Evolutionary conservation across 2,329 filamentous ascomycete genomes (phyloP), one percentile per base, ranked within the genome.

Genomic region (Tricladium varicosporioides): DNA sequence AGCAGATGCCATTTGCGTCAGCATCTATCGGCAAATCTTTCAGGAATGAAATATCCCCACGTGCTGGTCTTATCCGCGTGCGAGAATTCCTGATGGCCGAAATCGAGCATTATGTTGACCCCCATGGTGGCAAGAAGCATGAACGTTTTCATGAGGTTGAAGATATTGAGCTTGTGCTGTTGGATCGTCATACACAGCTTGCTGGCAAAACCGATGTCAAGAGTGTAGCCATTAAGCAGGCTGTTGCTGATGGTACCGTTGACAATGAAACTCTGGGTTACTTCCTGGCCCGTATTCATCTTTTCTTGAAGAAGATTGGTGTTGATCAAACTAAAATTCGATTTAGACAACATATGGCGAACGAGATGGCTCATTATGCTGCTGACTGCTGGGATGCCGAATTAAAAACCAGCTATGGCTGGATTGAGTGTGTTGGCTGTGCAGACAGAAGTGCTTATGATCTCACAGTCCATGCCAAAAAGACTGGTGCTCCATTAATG

Each of bases 1-100:
- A 91, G 69, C 81, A 87, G 67, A 96, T 99, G 89, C 94, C 94
- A 22, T 97, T 99, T 71, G 94, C 94, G 13, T 97, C 93, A 50
- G 94, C 94, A 48, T 96, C 91, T 42, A 95, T 99, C 72, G 94
- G 94, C 75, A 96, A 96, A 76, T 97, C 93, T 1, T 97, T 96
- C 83, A 86, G 94, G 69, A 99, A 99, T 73, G 94, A 99, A 72
- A 97, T 99, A 67, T 97, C 94, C 0, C 94, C 94, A 9, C 85
- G 94, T 55, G 85, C 91, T 62, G 94, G 94, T 75, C 85, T 99
- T 43, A 78, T 99, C 57, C 89, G 94, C 67, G 94, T 99, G 45
- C 90, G 94, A 67, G 94, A 99, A 74, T 97, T 99, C 77, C 77
- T 97, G 67, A 97, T 99, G 94, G 94, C 93, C 19, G 94, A 99